A percentile compares a stretch with the other conserved stretches of the same genome.
Evolutionary conservation across 495 filamentous ascomycete species (phyloP).

Genomic region (Penicillium roqueforti): DNA sequence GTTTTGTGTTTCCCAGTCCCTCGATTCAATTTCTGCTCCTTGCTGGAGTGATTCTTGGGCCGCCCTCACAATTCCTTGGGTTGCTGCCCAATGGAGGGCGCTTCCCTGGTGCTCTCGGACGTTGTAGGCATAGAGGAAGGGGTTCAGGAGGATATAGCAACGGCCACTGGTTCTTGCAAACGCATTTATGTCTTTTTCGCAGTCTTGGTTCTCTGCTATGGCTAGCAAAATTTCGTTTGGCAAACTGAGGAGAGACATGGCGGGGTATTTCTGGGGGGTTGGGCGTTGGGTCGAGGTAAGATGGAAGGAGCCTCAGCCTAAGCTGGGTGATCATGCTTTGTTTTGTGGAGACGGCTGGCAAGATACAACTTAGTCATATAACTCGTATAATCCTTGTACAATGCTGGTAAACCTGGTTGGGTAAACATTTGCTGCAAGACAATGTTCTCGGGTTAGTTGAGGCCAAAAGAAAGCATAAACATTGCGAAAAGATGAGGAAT

Average conservation of each 20-base stretch:
- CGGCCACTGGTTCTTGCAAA: not conserved
- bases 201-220: not conserved
- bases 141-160: not conserved
- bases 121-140: slow-evolving; percentile 3
- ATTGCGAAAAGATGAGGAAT: not conserved
- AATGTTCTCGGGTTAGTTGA: not conserved
- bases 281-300: not conserved
- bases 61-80: not conserved
- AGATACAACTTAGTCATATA: not conserved
- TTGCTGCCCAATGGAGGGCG: slow-evolving; percentile 6
- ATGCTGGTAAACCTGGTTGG: not conserved
- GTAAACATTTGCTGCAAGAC: not conserved
- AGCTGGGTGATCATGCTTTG: not conserved
- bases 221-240: slow-evolving; percentile 3
- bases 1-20: not conserved
- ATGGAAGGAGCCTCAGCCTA: not conserved
- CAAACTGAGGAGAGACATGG: slow-evolving; percentile 2
- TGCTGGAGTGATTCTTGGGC: not conserved
- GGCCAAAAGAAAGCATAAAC: not conserved
- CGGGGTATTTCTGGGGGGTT: no score
- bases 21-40: not conserved
- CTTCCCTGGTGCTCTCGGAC: not conserved
- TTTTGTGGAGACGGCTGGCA: not conserved
- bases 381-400: not conserved
- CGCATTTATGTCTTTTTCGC: slow-evolving; percentile 2